Evolutionary conservation across 2,329 filamentous ascomycete genomes (phyloP), one percentile per base, ranked within the genome.

Genomic region (Nemania bipapillata): DNA sequence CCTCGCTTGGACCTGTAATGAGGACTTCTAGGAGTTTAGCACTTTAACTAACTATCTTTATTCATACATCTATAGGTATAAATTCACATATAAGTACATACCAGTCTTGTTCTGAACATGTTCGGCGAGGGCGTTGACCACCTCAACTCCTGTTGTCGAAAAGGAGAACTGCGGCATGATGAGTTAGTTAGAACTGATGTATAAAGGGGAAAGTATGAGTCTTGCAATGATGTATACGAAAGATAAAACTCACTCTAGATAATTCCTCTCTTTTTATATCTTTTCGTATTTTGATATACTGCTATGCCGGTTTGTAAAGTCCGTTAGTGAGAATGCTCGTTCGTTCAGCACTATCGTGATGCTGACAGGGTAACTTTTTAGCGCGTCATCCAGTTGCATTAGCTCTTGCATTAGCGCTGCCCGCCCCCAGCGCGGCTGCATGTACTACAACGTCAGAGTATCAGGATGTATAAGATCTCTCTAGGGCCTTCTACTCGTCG

Each of bases 1-100:
- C 52, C n/a, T 63, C 60, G 15, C 60, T 63, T n/a, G 60, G 60
- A 37, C 60, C 60, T 28, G 60, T 63, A 24, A 63, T 63, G 20
- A 63, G 60, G 6, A 63, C 60, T 61, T 63, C 24, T 17, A 32
- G 9, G 4, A 35, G 1, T 9, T 62, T 6, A 63, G 50, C 47
- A 45, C 52, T 17, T n/a, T 61, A 22, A 35, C 26, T 6, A 15
- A 15, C 32, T 12, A 47, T 47, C 24, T 32, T 32, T 32, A 32
- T 32, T 32, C 0, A 4, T 12, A 30, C 47, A 22, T 32, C 15
- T 32, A 5, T 5, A 15, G 6, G 24, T 15, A 32, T 47, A 58
- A 58, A 17, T 47, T 22, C 24, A 47, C 55, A 30, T 58, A 58
- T 40, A n/a, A 3, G 55, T 58, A 47, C 55, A 30, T 58, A 58